phyloP scores from a whole-genome alignment of 2,329 filamentous ascomycete species.

The Epichloe scottii region DNA sequence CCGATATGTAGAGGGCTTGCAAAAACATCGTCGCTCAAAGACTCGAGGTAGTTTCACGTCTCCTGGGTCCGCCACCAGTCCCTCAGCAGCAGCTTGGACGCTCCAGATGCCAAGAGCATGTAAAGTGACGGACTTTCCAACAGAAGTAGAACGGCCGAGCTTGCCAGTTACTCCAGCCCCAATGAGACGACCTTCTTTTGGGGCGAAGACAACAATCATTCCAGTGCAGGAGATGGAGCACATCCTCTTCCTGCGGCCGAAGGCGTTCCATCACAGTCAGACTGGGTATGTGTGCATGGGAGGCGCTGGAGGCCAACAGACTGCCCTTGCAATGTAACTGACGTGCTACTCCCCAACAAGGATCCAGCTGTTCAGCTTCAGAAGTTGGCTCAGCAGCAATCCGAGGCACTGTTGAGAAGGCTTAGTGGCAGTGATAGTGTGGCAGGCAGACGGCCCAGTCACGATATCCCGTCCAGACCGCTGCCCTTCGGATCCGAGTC shows the following conservation, averaged over 20 bases:
- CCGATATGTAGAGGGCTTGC: slow-evolving; percentile 68
- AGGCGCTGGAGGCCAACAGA: slow-evolving; percentile 34
- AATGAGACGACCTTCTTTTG: slow-evolving; percentile 57
- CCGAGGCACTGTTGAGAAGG: slow-evolving; percentile 44
- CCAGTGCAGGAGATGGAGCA: slow-evolving; percentile 35
- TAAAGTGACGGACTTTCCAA: slow-evolving; percentile 79
- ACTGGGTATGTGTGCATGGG: slow-evolving; percentile 79
- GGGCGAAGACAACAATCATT: slow-evolving; percentile 29
- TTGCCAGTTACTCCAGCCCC: slow-evolving; percentile 85
- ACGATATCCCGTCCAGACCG: slow-evolving; percentile 34
- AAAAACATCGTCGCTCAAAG: slow-evolving; percentile 39
- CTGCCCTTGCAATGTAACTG: slow-evolving; percentile 44
- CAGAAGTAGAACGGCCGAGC: slow-evolving; percentile 68
- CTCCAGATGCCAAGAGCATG: slow-evolving; percentile 30
- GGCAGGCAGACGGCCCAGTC: slow-evolving; percentile 17
- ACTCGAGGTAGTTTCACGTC: slow-evolving; percentile 12
- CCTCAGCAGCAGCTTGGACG: background rate
- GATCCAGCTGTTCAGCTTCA: slow-evolving; percentile 59
- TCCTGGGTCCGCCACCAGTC: background rate
- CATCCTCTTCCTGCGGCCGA: slow-evolving; percentile 59
- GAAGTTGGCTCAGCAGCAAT: slow-evolving; percentile 55
- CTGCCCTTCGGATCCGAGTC: slow-evolving; percentile 42
- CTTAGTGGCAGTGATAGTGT: slow-evolving; percentile 26
- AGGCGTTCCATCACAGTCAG: slow-evolving; percentile 74
- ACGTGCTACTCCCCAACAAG: slow-evolving; percentile 40